phyloP scores from a whole-genome alignment of 345 rosid genomes.

The Gossypium herbaceum region DNA sequence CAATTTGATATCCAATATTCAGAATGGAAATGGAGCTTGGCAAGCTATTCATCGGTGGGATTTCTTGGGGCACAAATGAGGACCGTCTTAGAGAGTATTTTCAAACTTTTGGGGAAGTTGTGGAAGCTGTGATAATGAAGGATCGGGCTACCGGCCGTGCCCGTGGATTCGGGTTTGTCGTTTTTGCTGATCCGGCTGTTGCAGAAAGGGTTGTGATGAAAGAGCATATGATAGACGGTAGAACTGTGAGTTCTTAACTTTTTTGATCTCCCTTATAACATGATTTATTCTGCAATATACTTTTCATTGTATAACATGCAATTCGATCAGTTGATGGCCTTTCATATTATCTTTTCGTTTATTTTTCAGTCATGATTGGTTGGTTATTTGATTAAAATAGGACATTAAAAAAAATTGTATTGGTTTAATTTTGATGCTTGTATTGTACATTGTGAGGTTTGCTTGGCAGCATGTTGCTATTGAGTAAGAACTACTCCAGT shows the following conservation, averaged over 20 bases:
- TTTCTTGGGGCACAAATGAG: slow-evolving; percentile 93
- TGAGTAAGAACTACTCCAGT: slow-evolving; percentile 16
- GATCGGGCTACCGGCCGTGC: slow-evolving; percentile 94
- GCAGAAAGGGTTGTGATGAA: slow-evolving; percentile 77
- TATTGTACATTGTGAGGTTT: slow-evolving; percentile 9
- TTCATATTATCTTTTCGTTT: neutral
- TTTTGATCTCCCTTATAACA: neutral
- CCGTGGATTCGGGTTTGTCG: slow-evolving; percentile 91
- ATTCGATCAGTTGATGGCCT: neutral
- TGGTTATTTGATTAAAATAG: neutral
- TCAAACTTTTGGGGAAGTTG: slow-evolving; percentile 68
- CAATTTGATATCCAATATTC: slow-evolving; percentile 7
- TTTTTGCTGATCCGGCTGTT: slow-evolving; percentile 71
- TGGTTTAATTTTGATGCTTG: slow-evolving; percentile 6
- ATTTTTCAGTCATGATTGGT: neutral
- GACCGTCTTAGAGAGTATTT: slow-evolving; percentile 83
- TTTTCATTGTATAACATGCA: neutral
- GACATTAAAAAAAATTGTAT: neutral
- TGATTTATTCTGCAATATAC: slow-evolving; percentile 13
- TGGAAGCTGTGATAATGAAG: slow-evolving; percentile 89
- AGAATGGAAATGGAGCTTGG: slow-evolving; percentile 86
- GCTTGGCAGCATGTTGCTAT: slow-evolving; percentile 11
- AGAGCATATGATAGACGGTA: slow-evolving; percentile 77
- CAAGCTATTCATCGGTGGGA: slow-evolving; percentile 89
- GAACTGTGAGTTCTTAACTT: slow-evolving; percentile 54